A percentile compares a stretch with the other conserved stretches of the same genome.
phyloP scores from a whole-genome alignment of 768 basidiomycete genomes.

The Lactarius hengduanensis region DNA sequence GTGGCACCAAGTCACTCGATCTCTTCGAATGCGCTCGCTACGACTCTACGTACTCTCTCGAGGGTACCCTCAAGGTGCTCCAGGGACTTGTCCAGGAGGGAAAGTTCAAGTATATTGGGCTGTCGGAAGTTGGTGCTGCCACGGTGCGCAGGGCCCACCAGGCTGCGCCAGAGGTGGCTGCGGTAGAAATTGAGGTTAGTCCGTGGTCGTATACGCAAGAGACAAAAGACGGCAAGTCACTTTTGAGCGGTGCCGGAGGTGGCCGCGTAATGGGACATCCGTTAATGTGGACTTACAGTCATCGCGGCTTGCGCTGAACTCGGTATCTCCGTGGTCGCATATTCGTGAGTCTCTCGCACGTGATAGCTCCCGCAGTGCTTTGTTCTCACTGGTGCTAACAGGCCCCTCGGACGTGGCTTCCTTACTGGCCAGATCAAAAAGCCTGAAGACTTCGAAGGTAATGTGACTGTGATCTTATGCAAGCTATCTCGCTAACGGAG shows the following conservation, averaged over 20 bases:
- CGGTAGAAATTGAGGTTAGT: slow-evolving; percentile 68
- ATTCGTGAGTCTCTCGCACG: slow-evolving; percentile 43
- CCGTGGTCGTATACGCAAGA: slow-evolving; percentile 57
- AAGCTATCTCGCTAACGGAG: neutral
- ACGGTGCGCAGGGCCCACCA: slow-evolving; percentile 46
- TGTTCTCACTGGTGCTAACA: slow-evolving; percentile 30
- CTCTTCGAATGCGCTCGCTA: slow-evolving; percentile 55
- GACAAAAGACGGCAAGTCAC: slow-evolving; percentile 42
- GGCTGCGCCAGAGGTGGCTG: slow-evolving; percentile 50
- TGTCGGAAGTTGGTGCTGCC: slow-evolving; percentile 52
- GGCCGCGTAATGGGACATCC: neutral
- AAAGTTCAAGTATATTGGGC: slow-evolving; percentile 56
- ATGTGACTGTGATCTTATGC: neutral
- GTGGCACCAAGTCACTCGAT: slow-evolving; percentile 56
- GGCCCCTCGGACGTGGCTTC: slow-evolving; percentile 54
- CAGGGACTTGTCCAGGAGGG: slow-evolving; percentile 51
- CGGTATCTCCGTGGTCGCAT: slow-evolving; percentile 58
- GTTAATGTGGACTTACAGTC: slow-evolving; percentile 35
- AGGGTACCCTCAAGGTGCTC: slow-evolving; percentile 46
- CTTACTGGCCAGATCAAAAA: slow-evolving; percentile 51
- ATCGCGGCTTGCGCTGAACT: slow-evolving; percentile 54
- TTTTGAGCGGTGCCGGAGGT: neutral
- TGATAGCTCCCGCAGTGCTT: neutral
- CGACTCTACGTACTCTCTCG: slow-evolving; percentile 44
- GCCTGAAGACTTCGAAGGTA: slow-evolving; percentile 36